Evolutionary conservation across 441 rosid species (phyloP).

Genomic region (Corymbia calophylla): DNA sequence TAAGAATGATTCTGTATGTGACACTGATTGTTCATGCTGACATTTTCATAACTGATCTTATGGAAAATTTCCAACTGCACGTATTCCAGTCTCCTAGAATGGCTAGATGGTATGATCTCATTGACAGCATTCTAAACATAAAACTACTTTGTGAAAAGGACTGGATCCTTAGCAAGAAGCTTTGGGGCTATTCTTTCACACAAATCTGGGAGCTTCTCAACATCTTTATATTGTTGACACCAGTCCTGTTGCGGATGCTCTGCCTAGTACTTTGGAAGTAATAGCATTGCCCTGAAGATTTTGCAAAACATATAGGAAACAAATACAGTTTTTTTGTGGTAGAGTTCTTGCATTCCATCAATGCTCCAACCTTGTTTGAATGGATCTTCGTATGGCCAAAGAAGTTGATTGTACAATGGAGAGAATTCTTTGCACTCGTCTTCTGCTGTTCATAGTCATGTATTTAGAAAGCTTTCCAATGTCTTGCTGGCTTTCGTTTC

Average conservation of each 20-base stretch:
- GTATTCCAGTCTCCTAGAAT: background rate
- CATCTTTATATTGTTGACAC: background rate
- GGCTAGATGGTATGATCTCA: background rate
- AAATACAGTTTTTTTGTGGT: background rate
- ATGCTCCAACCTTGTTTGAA: background rate
- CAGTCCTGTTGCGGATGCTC: background rate
- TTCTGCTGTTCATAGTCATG: background rate
- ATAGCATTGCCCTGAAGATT: background rate
- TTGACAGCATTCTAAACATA: background rate
- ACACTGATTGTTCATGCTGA: background rate
- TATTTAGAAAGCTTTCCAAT: background rate
- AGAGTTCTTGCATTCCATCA: background rate
- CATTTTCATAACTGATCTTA: background rate
- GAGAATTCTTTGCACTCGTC: background rate
- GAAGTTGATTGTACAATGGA: background rate
- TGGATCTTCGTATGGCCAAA: background rate
- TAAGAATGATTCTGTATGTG: background rate
- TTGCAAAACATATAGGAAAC: background rate
- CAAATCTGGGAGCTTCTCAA: background rate
- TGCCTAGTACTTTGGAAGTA: background rate
- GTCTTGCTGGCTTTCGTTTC: background rate
- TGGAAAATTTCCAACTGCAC: background rate
- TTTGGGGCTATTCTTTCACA: background rate
- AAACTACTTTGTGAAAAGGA: background rate
- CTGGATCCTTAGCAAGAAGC: background rate